Evolutionary conservation across 129 eudicot species (phyloP), one percentile per base, ranked within the genome.

Genomic region (Scalesia atractyloides): DNA sequence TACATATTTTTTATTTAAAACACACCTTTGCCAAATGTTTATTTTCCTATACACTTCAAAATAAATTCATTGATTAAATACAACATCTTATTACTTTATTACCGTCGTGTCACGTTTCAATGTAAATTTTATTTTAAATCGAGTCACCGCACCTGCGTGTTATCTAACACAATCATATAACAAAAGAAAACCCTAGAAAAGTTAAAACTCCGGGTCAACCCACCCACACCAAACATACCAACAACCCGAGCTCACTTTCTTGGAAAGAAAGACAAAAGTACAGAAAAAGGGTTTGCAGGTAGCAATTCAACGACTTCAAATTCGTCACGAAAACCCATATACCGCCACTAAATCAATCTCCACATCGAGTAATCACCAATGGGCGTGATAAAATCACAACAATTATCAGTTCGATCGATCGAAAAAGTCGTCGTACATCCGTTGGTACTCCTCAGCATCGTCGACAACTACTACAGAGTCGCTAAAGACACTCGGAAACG

Each of bases 331-430:
- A 56, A 19, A 26, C 20, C 22, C 62, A 3, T 56, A 19, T 0
- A 20, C n/a, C 22, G 36, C 6, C 22, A 15, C 62, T 19, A 56
- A 56, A 56, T 4, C 9, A 53, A 16, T 53, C 7, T 53, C 18
- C 12, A 53, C 4, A 17, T 53, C 24, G 59, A 53, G 24, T 16
- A 6, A 30, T 2, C 37, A 57, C 11, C 9, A 66, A 92, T 92
- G 96, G 98, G 89, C 17, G 98, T 92, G 76, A 92, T 92, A 30
- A 92, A 89, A 68, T 83, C 96, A n/a, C 96, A 92, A 81, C 98
- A 92, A 44, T 80, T 92, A 51, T 85, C 96, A 9, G 76, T 85
- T 2, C 65, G 91, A 51, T 80, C 93, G 80, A 90, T 93, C 81
- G 96, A 90, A 85, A 93, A 93, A 76, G 97, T 93, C 17, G 84